Percentiles rank a stretch among this genome's conserved stretches.
These are phyloP conservation scores for Mytilinidion resinicola DNA, from an alignment of 495 filamentous ascomycete genomes.

Conservation along the genomic window DNA sequence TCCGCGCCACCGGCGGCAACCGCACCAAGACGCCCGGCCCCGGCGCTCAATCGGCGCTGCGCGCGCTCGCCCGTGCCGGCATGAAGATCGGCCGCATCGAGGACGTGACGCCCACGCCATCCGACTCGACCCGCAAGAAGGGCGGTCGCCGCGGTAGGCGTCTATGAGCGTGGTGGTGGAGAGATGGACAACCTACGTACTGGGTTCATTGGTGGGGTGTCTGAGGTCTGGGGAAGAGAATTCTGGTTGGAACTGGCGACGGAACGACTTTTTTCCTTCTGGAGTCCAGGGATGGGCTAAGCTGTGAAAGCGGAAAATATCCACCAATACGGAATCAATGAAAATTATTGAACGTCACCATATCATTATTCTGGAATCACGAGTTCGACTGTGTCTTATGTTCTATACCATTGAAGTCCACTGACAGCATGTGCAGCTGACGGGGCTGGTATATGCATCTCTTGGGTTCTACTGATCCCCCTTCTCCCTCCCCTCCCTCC, in stretches of 20 bases:
- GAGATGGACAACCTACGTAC: neutral
- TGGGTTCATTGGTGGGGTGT: too few relatives aligned
- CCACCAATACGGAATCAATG: too few relatives aligned
- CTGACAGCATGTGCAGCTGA: too few relatives aligned
- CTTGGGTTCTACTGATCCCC: neutral
- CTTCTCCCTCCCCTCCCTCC: neutral
- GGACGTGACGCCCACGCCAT: conserved; percentile 98
- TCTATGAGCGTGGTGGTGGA: conserved; percentile 57
- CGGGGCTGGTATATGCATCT: neutral
- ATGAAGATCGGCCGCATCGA: conserved; percentile 99
- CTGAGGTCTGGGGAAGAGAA: too few relatives aligned
- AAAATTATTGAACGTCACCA: too few relatives aligned
- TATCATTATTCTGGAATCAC: too few relatives aligned
- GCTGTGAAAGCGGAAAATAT: too few relatives aligned
- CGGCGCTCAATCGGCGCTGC: conserved; percentile 97
- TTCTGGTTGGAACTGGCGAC: too few relatives aligned
- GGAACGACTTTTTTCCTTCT: too few relatives aligned
- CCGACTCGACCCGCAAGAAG: conserved; percentile 98
- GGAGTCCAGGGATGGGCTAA: too few relatives aligned
- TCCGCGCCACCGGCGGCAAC: conserved; percentile 97
- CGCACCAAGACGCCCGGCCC: conserved; percentile 99
- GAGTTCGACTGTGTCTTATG: too few relatives aligned
- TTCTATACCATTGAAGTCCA: too few relatives aligned
- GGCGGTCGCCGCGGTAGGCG: conserved; percentile 99
- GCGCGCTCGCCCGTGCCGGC: conserved; percentile 92